Evolutionary conservation across 305 asterid species (phyloP), one percentile per base, ranked within the genome.

Genomic region (Solanum hybrid): DNA sequence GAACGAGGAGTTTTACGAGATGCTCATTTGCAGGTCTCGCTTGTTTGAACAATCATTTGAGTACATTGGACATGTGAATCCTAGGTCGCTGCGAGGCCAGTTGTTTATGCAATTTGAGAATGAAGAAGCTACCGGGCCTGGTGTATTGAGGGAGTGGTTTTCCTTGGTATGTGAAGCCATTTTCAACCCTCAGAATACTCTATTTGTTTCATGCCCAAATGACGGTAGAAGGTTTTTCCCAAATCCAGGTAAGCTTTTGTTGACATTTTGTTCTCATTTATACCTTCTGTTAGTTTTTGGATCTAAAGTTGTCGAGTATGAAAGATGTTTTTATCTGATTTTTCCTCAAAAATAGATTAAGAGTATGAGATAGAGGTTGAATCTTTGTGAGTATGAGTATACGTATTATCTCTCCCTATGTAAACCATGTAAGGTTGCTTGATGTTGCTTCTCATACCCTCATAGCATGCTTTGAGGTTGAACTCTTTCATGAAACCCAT

Each of bases 61-160:
- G 93, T 94, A 96, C 88, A 93, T 97, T 89, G 91, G 91, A 24
- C 92, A 79, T 84, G 99, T 93, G 26, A 93, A 91, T 7, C 78
- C 93, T 75, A 92, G 88, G 2, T 85, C 94, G 40, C 91, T 97
- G 85, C 97, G 94, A 29, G 91, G 94, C 87, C 97, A 98, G 64
- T 93, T 97, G 37, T 94, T 93, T 89, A 92, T 97, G 96, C 98
- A 95, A 95, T 96, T 96, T 95, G 96, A 96, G 93, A 93, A 96
- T 79, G 99, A 96, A 93, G 96, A 93, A 90, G 96, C 99, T 86
- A 94, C 98, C 4, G 99, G 98, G 16, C 98, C 35, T 26, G 85
- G 99, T 66, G 98, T 97, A 22, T 71, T 71, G 77, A 71, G 77
- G 77, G 99, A 97, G 91, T 97, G 99, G 99, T 96, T 97, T 94